phyloP scores from a whole-genome alignment of 2,329 filamentous ascomycete genomes.

The Penicillium sp. region DNA sequence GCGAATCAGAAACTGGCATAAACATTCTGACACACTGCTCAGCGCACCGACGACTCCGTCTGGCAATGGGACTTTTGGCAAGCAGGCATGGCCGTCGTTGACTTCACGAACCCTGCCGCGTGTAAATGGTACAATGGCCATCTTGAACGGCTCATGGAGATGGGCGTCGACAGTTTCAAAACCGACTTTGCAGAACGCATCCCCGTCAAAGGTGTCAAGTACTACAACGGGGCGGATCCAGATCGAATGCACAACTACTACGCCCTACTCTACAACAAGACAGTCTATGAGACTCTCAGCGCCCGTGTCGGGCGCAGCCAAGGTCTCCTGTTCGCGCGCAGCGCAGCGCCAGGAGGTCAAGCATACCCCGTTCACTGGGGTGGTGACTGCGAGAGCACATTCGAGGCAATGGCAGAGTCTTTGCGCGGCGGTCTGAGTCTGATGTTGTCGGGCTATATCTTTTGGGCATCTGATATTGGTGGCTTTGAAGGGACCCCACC shows the following conservation, averaged over 20 bases:
- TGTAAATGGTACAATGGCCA: constrained; percentile 65
- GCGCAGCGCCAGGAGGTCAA: constrained; percentile 69
- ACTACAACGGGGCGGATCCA: constrained; percentile 63
- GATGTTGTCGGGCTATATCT: constrained; percentile 65
- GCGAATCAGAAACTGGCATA: background rate
- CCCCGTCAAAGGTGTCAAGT: constrained; percentile 65
- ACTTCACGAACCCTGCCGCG: constrained; percentile 73
- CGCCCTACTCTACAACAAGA: constrained; percentile 71
- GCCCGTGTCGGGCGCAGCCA: constrained; percentile 52
- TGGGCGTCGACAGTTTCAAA: constrained; percentile 72
- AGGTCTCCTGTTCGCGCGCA: constrained; percentile 68
- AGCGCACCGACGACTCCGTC: constrained; percentile 66
- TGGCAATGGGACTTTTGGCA: constrained; percentile 81
- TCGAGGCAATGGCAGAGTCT: constrained; percentile 72
- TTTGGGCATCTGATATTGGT: constrained; percentile 72
- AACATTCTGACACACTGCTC: background rate
- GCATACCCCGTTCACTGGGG: constrained; percentile 72
- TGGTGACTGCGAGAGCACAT: constrained; percentile 73
- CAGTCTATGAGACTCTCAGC: constrained; percentile 68
- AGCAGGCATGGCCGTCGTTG: constrained; percentile 72
- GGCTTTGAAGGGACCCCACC: constrained; percentile 70
- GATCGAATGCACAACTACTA: constrained; percentile 77
- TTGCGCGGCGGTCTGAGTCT: constrained; percentile 66
- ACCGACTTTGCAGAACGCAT: constrained; percentile 77
- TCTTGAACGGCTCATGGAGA: constrained; percentile 65